Conservation (phyloP, 306 rosid species). For the Cucumis sativus region Cucumber_9930_V3 NC_026657.2:33063001-33063500, state of each 20-base stretch:
- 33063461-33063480: neutral
- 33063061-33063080: too few species aligned
- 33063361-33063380: neutral
- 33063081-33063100: too few species aligned
- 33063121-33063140: too few species aligned
- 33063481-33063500: constrained; percentile 1
- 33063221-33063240: neutral
- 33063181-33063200: too few species aligned
- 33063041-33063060: too few species aligned
- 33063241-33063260: neutral
- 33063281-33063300: neutral
- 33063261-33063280: neutral
- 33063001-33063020: too few species aligned
- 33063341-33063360: neutral
- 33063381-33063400: neutral
- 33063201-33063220: too few species aligned
- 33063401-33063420: neutral
- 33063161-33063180: too few species aligned
- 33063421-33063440: neutral
- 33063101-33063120: too few species aligned
- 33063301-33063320: neutral
- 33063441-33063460: neutral
- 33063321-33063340: neutral
- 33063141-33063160: too few species aligned
- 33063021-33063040: too few species aligned